These are phyloP conservation scores for Boletus rex-veris DNA, from an alignment of 768 basidiomycete species.

Conservation along the genomic window DNA sequence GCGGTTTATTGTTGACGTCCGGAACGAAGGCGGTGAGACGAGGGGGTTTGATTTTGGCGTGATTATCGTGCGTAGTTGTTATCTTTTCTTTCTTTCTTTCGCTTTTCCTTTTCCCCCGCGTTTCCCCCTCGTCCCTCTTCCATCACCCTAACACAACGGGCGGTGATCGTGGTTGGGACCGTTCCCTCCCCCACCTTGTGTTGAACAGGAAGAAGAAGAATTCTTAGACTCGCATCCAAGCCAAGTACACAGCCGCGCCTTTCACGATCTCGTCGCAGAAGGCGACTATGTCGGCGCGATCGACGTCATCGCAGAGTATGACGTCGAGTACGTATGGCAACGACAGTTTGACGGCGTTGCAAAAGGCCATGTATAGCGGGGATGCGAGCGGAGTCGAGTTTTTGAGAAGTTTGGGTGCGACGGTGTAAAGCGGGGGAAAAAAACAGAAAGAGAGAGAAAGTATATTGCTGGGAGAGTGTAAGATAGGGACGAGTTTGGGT, in stretches of 20 bases:
- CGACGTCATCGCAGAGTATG: conserved; percentile 17
- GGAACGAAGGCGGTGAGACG: conserved; percentile 27
- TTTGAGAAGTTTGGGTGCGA: conserved; percentile 20
- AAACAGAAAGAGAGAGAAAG: too few relatives aligned
- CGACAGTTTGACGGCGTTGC: conserved; percentile 19
- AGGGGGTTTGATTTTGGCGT: conserved; percentile 25
- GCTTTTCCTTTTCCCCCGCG: neutral
- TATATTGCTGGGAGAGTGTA: too few relatives aligned
- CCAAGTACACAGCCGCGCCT: conserved; percentile 20
- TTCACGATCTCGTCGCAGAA: conserved; percentile 23
- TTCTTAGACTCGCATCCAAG: conserved; percentile 16
- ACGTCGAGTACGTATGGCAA: conserved; percentile 20
- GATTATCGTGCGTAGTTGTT: conserved; percentile 21
- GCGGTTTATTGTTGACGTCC: conserved; percentile 24
- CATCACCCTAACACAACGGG: too few relatives aligned
- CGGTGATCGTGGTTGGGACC: too few relatives aligned
- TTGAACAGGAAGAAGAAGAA: conserved; percentile 22
- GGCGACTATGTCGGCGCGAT: conserved; percentile 20
- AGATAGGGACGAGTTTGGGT: too few relatives aligned
- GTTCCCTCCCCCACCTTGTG: too few relatives aligned
- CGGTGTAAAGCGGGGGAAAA: neutral
- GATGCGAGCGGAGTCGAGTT: conserved; percentile 19
- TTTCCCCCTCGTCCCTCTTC: neutral
- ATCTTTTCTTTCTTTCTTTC: neutral
- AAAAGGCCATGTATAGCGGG: conserved; percentile 22